Conservation (phyloP, 805 yeast genomes). For the Yarrowia porcina region DNA sequence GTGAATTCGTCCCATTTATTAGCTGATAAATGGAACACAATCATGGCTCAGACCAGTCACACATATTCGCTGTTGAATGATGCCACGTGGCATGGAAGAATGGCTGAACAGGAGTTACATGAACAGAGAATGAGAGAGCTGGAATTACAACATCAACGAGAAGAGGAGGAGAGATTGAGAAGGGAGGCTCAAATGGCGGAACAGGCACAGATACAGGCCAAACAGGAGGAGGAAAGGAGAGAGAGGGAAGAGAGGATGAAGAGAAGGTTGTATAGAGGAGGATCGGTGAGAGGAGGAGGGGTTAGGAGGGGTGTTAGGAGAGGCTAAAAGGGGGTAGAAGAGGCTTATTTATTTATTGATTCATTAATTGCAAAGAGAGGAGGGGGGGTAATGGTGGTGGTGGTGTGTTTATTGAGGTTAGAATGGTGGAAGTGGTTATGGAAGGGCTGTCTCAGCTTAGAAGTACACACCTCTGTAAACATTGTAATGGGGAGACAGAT, state of each 20-base stretch:
- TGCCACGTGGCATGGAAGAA: constrained; percentile 20
- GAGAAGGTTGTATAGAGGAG: constrained; percentile 12
- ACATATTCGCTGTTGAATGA: constrained; percentile 8
- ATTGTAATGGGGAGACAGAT: too few relatives aligned
- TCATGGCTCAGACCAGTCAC: constrained; percentile 19
- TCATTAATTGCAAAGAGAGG: too few relatives aligned
- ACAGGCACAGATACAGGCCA: not conserved
- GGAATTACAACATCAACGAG: constrained; percentile 2
- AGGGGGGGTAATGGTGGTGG: too few relatives aligned
- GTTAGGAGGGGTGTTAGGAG: not conserved
- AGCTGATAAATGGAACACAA: constrained; percentile 17
- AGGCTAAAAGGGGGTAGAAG: not conserved
- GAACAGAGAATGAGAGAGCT: constrained; percentile 16
- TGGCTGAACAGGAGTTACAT: constrained; percentile 7
- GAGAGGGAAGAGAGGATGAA: constrained; percentile 2
- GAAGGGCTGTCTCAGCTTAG: too few relatives aligned
- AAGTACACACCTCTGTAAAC: too few relatives aligned
- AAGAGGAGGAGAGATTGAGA: not conserved
- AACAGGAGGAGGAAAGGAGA: not conserved
- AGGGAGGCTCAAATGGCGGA: constrained; percentile 7
- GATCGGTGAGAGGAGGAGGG: not conserved
- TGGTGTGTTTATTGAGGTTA: too few relatives aligned
- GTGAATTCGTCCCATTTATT: constrained; percentile 14
- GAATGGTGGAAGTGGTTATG: too few relatives aligned
- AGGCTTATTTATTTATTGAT: not conserved